Evolutionary conservation across 768 basidiomycete species (phyloP).

Genomic region (Paxillus involutus): DNA sequence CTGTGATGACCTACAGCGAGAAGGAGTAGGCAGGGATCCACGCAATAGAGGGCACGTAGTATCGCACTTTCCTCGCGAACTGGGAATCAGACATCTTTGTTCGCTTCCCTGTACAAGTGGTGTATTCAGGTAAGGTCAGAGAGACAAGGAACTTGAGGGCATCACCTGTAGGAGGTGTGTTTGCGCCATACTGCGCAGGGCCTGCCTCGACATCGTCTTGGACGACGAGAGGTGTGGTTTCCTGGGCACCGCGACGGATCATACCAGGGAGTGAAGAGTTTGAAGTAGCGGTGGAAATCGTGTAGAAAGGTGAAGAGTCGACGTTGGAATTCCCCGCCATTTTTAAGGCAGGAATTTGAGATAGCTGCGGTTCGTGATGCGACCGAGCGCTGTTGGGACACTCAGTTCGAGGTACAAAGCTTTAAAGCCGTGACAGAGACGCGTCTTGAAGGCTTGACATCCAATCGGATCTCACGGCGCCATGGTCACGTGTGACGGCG

Average conservation of each 20-base stretch:
- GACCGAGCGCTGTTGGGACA: too few relatives aligned
- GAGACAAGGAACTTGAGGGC: neutral
- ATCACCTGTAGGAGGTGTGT: constrained; percentile 12
- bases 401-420: neutral
- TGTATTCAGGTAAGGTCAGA: neutral
- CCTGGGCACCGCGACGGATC: constrained; percentile 11
- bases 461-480: too few relatives aligned
- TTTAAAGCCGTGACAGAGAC: neutral
- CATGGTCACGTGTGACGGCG: too few relatives aligned
- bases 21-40: constrained; percentile 81
- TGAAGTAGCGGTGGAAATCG: constrained; percentile 30
- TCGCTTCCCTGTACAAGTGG: constrained; percentile 4
- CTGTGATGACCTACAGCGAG: constrained; percentile 51
- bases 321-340: constrained; percentile 12
- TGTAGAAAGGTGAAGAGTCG: constrained; percentile 10
- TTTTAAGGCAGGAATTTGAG: neutral
- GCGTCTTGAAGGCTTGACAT: neutral
- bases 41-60: constrained; percentile 73
- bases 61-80: constrained; percentile 54
- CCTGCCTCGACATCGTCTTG: constrained; percentile 28
- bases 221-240: constrained; percentile 23
- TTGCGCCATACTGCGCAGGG: constrained; percentile 18
- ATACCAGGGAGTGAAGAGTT: constrained; percentile 25
- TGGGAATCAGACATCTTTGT: constrained; percentile 22
- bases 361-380: neutral